Percentiles rank a stretch among this genome's conserved stretches.
Evolutionary conservation across 164 flowering plant genomes (phyloP).

Genomic region (Umbilicus rupestris): DNA sequence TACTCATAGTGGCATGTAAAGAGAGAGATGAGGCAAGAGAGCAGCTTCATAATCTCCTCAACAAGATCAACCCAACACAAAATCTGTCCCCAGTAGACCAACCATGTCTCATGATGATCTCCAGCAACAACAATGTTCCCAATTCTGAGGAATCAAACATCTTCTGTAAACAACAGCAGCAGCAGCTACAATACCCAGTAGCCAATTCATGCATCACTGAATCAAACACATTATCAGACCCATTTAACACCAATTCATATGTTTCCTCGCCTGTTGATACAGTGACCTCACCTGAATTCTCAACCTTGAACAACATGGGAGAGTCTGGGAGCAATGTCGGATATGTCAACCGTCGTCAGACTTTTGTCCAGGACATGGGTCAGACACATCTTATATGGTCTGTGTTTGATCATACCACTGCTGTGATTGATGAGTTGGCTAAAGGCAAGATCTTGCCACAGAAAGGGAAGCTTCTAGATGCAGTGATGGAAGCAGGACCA

Average conservation of each 20-base stretch:
- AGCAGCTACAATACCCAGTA: conserved; percentile 16
- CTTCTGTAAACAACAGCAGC: conserved; percentile 17
- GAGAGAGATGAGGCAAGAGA: conserved; percentile 71
- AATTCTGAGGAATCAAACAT: conserved; percentile 12
- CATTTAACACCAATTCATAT: conserved; percentile 30
- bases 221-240: conserved; percentile 45
- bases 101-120: background rate
- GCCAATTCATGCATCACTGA: conserved; percentile 58
- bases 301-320: conserved; percentile 25
- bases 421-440: conserved; percentile 31
- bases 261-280: conserved; percentile 44
- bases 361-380: background rate
- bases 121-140: conserved; percentile 8
- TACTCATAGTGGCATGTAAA: conserved; percentile 33
- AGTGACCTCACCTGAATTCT: conserved; percentile 44
- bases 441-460: conserved; percentile 49
- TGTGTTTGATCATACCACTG: conserved; percentile 19
- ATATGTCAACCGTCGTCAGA: no score
- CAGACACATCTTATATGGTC: background rate
- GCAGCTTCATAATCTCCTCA: conserved; percentile 37
- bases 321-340: no score
- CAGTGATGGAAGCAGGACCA: conserved; percentile 74
- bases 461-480: conserved; percentile 56
- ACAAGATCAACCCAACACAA: conserved; percentile 15
- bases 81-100: no score